Evolutionary conservation across 345 rosid genomes (phyloP).

Genomic region (Kandelia obovata): DNA sequence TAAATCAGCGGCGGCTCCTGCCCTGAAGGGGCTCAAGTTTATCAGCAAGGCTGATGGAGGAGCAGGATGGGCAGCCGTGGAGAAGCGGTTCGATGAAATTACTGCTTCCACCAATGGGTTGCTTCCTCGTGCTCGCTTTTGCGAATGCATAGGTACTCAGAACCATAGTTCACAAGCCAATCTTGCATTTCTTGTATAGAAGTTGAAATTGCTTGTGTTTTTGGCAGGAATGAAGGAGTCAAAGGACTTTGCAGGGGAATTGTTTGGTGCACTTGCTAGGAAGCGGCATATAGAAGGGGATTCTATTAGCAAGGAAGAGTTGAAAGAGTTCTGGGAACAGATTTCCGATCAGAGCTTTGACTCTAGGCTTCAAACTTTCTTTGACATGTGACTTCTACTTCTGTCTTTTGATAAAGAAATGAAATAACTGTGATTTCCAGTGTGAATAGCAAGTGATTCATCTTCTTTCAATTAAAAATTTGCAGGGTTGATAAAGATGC

Average conservation of each 20-base stretch:
- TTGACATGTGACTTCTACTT: slow-evolving; percentile 47
- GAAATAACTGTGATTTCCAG: no score
- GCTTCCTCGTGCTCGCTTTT: slow-evolving; percentile 45
- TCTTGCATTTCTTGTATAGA: neutral
- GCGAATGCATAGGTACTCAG: slow-evolving; percentile 61
- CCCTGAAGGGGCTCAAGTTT: slow-evolving; percentile 71
- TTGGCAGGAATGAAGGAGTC: slow-evolving; percentile 67
- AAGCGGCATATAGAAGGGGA: slow-evolving; percentile 47
- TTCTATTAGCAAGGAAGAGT: slow-evolving; percentile 41
- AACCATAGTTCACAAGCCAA: neutral
- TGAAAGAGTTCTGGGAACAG: slow-evolving; percentile 73
- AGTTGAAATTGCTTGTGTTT: neutral
- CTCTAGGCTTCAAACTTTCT: slow-evolving; percentile 72
- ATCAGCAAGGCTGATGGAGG: slow-evolving; percentile 69
- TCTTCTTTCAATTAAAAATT: neutral
- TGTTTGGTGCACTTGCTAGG: slow-evolving; percentile 71
- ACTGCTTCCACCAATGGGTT: slow-evolving; percentile 47
- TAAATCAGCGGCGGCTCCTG: slow-evolving; percentile 58
- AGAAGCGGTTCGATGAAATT: slow-evolving; percentile 54
- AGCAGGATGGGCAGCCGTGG: slow-evolving; percentile 67
- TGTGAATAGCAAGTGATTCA: no score
- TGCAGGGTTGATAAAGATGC: slow-evolving; percentile 90
- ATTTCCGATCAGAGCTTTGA: slow-evolving; percentile 72
- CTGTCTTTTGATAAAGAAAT: neutral
- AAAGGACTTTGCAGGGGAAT: slow-evolving; percentile 60